phyloP scores from a whole-genome alignment of 495 filamentous ascomycete species.

The Pseudevernia furfuracea region DNA sequence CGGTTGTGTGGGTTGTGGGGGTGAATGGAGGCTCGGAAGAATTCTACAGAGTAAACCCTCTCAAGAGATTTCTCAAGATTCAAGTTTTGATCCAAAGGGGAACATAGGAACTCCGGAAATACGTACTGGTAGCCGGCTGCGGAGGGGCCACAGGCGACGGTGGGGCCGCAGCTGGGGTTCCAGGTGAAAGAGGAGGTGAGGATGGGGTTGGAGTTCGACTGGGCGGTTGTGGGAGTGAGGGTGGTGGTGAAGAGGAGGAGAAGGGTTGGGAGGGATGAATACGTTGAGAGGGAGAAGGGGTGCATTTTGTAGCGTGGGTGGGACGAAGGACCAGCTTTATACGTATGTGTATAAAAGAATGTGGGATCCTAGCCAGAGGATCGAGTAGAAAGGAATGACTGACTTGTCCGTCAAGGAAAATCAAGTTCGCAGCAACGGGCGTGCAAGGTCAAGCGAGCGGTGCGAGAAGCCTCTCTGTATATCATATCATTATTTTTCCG shows the following conservation, averaged over 20 bases:
- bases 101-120: neutral
- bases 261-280: neutral
- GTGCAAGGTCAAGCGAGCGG: neutral
- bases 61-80: neutral
- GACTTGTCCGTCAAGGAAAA: neutral
- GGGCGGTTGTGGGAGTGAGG: neutral
- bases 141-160: conserved; percentile 21
- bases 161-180: conserved; percentile 18
- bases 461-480: neutral
- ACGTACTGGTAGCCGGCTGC: conserved; percentile 9
- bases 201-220: conserved; percentile 8
- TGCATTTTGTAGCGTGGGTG: neutral
- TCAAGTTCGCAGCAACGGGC: neutral
- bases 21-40: neutral
- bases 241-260: neutral
- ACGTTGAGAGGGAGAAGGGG: neutral
- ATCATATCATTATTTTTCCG: neutral
- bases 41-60: neutral
- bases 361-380: neutral
- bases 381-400: neutral
- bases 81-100: neutral
- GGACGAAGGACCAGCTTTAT: neutral
- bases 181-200: conserved; percentile 24
- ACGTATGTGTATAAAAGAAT: neutral
- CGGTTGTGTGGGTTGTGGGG: neutral